Conservation (phyloP, 2,329 filamentous ascomycete genomes). For the Tolypocladium inflatum region DNA sequence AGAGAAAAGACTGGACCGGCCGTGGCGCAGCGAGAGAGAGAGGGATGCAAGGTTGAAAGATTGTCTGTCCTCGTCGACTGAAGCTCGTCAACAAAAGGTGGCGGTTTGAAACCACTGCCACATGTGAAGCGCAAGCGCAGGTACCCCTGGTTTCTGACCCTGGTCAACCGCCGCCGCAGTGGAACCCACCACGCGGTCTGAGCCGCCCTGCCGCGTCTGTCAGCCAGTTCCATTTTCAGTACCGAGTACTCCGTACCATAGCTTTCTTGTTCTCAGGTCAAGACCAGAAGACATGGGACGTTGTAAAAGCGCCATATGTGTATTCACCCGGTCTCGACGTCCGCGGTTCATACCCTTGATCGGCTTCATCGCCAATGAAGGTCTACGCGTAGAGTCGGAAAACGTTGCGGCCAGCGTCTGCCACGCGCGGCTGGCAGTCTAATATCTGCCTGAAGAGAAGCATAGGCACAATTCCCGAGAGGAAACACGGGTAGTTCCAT, state of each 20-base stretch:
- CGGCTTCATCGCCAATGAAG: not conserved
- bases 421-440: not conserved
- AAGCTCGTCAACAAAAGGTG: not conserved
- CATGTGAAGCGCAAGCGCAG: not conserved
- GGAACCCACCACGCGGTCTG: not conserved
- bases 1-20: not conserved
- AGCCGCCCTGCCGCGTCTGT: not conserved
- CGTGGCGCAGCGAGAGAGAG: not conserved
- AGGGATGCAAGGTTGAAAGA: not conserved
- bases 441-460: not conserved
- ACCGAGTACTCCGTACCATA: too few relatives aligned
- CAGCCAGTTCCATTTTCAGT: not conserved
- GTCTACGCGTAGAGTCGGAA: not conserved
- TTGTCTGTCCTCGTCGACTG: not conserved
- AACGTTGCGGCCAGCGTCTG: not conserved
- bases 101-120: not conserved
- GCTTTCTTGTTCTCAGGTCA: not conserved
- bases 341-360: not conserved
- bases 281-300: not conserved
- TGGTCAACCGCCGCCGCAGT: not conserved
- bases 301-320: not conserved
- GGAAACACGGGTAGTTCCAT: not conserved
- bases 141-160: conserved; percentile 2
- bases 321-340: not conserved
- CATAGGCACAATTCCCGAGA: not conserved